These are phyloP conservation scores for Fusarium pseudograminearum DNA, from an alignment of 2,329 filamentous ascomycete species.

Conservation along the genomic window DNA sequence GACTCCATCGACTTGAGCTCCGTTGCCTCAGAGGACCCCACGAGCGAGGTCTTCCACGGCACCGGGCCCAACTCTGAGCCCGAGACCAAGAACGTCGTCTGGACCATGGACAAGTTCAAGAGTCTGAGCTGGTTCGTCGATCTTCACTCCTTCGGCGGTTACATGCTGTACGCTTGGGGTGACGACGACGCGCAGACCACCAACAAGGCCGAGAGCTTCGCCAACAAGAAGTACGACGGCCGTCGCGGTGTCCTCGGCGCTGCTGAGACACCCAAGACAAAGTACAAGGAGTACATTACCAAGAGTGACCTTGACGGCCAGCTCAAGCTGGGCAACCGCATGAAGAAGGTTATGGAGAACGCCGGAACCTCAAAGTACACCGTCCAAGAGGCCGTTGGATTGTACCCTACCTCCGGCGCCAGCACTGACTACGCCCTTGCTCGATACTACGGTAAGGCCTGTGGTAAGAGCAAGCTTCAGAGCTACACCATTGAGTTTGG, in stretches of 20 bases:
- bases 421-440: conserved; percentile 62
- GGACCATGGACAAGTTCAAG: conserved; percentile 62
- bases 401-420: conserved; percentile 61
- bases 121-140: conserved; percentile 69
- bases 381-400: conserved; percentile 54
- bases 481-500: conserved; percentile 64
- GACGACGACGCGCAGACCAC: conserved; percentile 64
- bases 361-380: conserved; percentile 55
- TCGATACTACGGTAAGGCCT: conserved; percentile 54
- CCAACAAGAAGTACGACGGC: conserved; percentile 64
- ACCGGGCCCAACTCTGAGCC: conserved; percentile 65
- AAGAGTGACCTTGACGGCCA: conserved; percentile 53
- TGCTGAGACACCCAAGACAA: conserved; percentile 46
- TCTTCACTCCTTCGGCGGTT: conserved; percentile 65
- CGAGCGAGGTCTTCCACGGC: conserved; percentile 63
- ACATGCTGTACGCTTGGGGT: conserved; percentile 69
- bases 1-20: conserved; percentile 52
- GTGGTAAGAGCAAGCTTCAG: conserved; percentile 55
- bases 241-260: conserved; percentile 61
- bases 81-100: conserved; percentile 67
- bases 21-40: conserved; percentile 55
- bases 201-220: conserved; percentile 62
- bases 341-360: conserved; percentile 56
- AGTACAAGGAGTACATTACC: conserved; percentile 61
- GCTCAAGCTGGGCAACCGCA: conserved; percentile 49